Base-by-base conservation (phyloP, 805 yeast species). In the Debaryomyces hansenii region DNA sequence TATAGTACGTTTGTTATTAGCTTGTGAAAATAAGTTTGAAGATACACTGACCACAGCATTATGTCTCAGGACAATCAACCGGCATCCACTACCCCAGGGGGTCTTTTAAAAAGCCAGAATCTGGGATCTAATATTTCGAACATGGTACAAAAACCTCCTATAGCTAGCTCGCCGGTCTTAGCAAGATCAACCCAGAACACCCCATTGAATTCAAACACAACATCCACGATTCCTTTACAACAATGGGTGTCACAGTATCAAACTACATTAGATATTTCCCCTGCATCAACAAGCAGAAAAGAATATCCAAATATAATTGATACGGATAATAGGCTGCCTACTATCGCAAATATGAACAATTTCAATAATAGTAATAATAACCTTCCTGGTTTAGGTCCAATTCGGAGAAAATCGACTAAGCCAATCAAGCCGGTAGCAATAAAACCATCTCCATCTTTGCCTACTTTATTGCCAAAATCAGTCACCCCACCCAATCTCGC, bases 241-340 rank as follows among this genome's bases (percentile, higher is more conserved):
- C 58, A 46, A 35, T 53, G 67, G 37, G 67, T 70, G 8, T 59
- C 72, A 5, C 58, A 53, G 41, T 70, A 57, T 46, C 70, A 69
- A 48, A 64, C 74, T 12, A 48, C 63, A 10, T 55, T 69, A 24
- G 58, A 58, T 32, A 34, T 47, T 7, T 40, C 50, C 15, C 47
- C 45, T 7, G 20, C 45, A 12, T 42, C 52, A 14, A 37, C 36
- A 18, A 41, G 31, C 3, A 31, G 38, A 16, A 38, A 38, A 24
- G 40, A 29, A n/a, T 35, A 43, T 29, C 46, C 46, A 33, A 38
- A 32, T 11, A 35, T 37, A 12, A 37, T 33, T 4, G 39, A 41
- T 9, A 40, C 31, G 27, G 34, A 28, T 11, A 29, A 24, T 7
- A 27, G 33, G 1, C 41, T 40, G 16, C 41, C 34, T 32, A 40